A percentile compares a stretch with the other conserved stretches of the same genome.
Conservation (phyloP, 176 grass and related monocot species). For the Juncus effusus region DNA sequence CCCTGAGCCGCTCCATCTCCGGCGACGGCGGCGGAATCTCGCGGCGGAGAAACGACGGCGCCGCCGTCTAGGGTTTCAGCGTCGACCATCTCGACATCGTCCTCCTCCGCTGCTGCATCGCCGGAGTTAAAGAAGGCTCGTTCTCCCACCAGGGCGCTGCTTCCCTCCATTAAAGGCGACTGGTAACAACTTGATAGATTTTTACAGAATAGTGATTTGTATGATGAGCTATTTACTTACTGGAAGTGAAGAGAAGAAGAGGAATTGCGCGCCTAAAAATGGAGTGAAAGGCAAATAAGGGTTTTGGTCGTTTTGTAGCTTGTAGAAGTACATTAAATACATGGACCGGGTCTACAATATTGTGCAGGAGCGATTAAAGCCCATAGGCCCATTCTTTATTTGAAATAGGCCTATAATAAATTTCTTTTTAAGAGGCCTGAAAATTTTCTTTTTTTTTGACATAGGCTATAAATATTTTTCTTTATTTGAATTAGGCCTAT, state of each 20-base stretch:
- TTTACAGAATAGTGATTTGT: background rate
- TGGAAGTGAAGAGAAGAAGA: background rate
- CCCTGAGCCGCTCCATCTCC: background rate
- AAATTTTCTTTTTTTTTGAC: no score
- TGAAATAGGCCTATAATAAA: no score
- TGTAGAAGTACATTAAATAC: no score
- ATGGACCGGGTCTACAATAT: no score
- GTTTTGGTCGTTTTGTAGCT: no score
- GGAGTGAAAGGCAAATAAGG: background rate
- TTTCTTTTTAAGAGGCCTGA: no score
- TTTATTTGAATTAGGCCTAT: no score
- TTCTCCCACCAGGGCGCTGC: conserved; percentile 17
- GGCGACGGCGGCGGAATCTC: background rate
- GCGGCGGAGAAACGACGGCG: conserved; percentile 7
- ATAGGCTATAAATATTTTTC: no score
- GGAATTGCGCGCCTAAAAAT: background rate
- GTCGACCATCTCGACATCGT: conserved; percentile 74
- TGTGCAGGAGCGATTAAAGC: no score
- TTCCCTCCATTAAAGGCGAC: conserved; percentile 32
- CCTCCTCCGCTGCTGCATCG: conserved; percentile 10
- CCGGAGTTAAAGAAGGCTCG: conserved; percentile 28
- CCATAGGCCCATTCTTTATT: no score
- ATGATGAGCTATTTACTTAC: background rate
- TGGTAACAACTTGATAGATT: background rate
- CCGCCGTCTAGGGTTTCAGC: conserved; percentile 33